These are phyloP conservation scores for Penicillium odoratum DNA, from an alignment of 495 filamentous ascomycete genomes.

Conservation along the genomic window DNA sequence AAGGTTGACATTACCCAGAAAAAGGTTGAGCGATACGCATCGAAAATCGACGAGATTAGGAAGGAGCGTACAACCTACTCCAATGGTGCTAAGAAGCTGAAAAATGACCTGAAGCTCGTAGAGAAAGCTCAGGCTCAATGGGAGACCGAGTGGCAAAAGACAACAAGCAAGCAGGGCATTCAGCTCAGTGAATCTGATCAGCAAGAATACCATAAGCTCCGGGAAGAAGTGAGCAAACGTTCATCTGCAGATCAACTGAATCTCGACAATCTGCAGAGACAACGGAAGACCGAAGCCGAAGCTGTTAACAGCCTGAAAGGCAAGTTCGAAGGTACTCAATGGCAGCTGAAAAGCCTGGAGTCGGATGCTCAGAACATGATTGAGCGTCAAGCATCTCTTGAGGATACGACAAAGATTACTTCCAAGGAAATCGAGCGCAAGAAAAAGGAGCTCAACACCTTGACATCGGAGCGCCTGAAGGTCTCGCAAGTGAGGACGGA, in stretches of 20 bases:
- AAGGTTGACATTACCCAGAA: constrained; percentile 81
- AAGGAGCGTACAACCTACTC: constrained; percentile 75
- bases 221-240: constrained; percentile 81
- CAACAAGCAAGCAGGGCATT: constrained; percentile 78
- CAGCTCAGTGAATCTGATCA: constrained; percentile 83
- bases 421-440: constrained; percentile 79
- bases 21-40: constrained; percentile 64
- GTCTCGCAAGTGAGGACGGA: constrained; percentile 78
- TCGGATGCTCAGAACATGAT: constrained; percentile 67
- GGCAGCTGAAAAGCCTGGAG: constrained; percentile 69
- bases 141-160: constrained; percentile 81
- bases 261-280: constrained; percentile 78
- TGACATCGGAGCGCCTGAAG: constrained; percentile 81
- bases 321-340: constrained; percentile 78
- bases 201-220: constrained; percentile 85
- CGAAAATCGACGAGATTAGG: constrained; percentile 65
- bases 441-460: constrained; percentile 83
- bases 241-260: constrained; percentile 80
- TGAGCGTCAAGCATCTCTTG: constrained; percentile 62
- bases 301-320: constrained; percentile 81
- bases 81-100: constrained; percentile 62
- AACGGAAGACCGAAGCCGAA: constrained; percentile 85
- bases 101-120: constrained; percentile 78
- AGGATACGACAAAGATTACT: constrained; percentile 61
- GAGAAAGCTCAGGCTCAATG: constrained; percentile 89